phyloP scores from a whole-genome alignment of 169 alveolate species.

The Eimeria tenella region DNA sequence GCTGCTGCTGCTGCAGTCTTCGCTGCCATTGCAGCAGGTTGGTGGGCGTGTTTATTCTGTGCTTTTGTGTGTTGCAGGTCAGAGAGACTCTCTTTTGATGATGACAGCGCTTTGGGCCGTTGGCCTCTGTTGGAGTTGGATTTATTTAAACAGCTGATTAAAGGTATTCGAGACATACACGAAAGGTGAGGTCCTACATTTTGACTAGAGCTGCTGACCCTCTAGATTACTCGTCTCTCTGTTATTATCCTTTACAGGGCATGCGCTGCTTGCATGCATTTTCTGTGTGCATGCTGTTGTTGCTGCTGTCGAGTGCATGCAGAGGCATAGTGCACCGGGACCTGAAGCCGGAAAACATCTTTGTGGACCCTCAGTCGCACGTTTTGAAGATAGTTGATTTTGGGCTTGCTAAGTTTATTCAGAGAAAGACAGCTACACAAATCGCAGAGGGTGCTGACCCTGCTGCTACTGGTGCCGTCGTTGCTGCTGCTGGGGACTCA shows the following conservation, averaged over 20 bases:
- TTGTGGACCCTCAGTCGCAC: conserved; percentile 89
- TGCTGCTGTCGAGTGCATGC: not conserved
- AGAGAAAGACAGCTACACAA: conserved; percentile 63
- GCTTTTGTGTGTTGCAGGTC: not conserved
- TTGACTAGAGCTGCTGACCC: not conserved
- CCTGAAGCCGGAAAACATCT: conserved; percentile 93
- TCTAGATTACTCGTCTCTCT: not conserved
- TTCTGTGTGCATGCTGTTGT: not conserved
- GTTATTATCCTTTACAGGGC: not conserved
- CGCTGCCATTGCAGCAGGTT: not conserved
- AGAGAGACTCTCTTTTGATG: not conserved
- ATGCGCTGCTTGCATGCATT: not conserved
- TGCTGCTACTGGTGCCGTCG: conserved; percentile 30
- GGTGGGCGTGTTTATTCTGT: not conserved
- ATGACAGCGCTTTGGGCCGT: conserved; percentile 66
- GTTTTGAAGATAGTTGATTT: conserved; percentile 92
- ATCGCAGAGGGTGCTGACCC: not conserved
- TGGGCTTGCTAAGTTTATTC: conserved; percentile 91
- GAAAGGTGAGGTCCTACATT: conserved; percentile 69
- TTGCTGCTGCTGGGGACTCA: conserved; percentile 17
- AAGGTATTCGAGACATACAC: conserved; percentile 92
- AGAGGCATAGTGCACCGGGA: conserved; percentile 93
- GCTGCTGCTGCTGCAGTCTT: not conserved
- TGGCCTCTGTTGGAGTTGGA: conserved; percentile 86
- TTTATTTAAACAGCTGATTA: conserved; percentile 90